A percentile compares a stretch with the other conserved stretches of the same genome.
phyloP scores from a whole-genome alignment of 768 basidiomycete species.

The Suillus luteus region DNA sequence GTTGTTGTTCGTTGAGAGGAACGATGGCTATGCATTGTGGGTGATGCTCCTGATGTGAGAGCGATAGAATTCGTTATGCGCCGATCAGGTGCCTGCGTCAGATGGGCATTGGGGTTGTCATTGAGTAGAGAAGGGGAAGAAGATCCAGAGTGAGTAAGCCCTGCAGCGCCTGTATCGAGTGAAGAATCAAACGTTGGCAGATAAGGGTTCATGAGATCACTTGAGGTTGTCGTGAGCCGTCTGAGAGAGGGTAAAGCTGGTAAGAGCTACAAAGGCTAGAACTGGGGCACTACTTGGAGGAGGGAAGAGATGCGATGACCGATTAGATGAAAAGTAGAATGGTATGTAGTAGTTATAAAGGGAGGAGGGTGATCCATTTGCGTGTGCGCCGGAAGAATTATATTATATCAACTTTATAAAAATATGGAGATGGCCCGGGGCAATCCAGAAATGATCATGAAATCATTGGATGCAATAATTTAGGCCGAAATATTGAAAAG shows the following conservation, averaged over 20 bases:
- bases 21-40: not conserved
- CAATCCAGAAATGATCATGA: conserved; percentile 1
- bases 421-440: conserved; percentile 4
- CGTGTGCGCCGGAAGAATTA: conserved; percentile 5
- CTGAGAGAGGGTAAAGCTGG: not conserved
- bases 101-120: not conserved
- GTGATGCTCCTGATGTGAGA: not conserved
- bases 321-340: conserved; percentile 2
- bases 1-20: not conserved
- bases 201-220: conserved; percentile 6
- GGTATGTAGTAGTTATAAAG: conserved; percentile 4
- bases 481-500: not conserved
- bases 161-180: not conserved
- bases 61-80: not conserved
- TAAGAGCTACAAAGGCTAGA: not conserved
- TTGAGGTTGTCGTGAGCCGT: not conserved
- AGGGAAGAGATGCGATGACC: not conserved
- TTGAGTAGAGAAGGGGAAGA: conserved; percentile 4
- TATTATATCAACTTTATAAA: conserved; percentile 2
- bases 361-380: not conserved
- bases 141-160: not conserved
- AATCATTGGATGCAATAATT: conserved; percentile 5
- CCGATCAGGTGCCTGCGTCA: conserved; percentile 2
- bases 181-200: not conserved
- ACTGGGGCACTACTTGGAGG: not conserved